Conservation (phyloP, 352 stramenopile genomes). For the Phytophthora kernoviae region DNA sequence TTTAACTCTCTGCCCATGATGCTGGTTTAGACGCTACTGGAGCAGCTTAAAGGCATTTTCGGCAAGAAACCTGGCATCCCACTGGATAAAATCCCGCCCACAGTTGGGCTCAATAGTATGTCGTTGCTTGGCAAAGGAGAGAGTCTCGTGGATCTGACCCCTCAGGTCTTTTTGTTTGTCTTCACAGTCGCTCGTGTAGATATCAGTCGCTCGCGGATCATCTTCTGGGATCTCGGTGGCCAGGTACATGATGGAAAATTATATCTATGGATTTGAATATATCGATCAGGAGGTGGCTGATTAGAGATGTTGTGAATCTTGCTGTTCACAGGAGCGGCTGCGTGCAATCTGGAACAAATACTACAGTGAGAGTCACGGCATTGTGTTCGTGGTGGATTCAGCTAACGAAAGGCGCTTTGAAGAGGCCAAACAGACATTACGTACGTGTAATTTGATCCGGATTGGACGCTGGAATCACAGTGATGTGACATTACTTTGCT, state of each 20-base stretch:
- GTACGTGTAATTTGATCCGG: conserved; percentile 32
- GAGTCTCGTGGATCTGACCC: background rate
- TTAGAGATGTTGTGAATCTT: background rate
- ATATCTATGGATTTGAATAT: too few species aligned
- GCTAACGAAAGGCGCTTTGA: conserved; percentile 87
- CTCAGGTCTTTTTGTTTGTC: conserved; percentile 3
- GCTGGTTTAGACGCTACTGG: conserved; percentile 74
- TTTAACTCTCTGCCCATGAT: conserved; percentile 1
- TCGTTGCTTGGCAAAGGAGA: conserved; percentile 2
- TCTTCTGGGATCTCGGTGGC: conserved; percentile 93
- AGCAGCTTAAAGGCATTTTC: conserved; percentile 92
- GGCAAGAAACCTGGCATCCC: conserved; percentile 88
- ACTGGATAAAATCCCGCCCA: conserved; percentile 92
- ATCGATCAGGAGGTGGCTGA: background rate
- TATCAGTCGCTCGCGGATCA: conserved; percentile 83
- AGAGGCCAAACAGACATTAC: conserved; percentile 87
- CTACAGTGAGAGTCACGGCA: conserved; percentile 91
- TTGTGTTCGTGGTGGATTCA: conserved; percentile 92
- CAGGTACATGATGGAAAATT: conserved; percentile 49
- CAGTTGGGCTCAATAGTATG: conserved; percentile 90
- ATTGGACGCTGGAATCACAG: too few species aligned
- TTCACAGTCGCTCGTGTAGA: conserved; percentile 76
- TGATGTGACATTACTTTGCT: background rate
- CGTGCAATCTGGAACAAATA: conserved; percentile 94
- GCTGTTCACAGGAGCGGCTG: conserved; percentile 62